Evolutionary conservation across 2,329 filamentous ascomycete genomes (phyloP).

Genomic region (Aspergillus intermedius): DNA sequence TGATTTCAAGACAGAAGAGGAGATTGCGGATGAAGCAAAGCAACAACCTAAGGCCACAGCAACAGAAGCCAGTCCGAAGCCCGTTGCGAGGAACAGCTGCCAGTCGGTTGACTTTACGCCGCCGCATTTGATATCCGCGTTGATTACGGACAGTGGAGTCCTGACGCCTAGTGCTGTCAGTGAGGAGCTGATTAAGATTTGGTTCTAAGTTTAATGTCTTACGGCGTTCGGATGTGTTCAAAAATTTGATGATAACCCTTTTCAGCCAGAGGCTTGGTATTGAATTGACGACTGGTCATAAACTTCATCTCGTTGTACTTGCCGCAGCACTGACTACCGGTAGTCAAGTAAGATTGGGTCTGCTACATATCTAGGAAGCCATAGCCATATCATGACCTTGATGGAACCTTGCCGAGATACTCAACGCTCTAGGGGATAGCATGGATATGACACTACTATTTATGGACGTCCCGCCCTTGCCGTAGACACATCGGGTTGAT

Average conservation of each 20-base stretch:
- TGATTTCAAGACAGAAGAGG: constrained; percentile 59
- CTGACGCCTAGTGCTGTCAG: constrained; percentile 59
- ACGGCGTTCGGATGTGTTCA: too few species aligned
- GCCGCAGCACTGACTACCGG: too few species aligned
- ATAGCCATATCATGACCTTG: background rate
- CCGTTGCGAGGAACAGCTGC: constrained; percentile 19
- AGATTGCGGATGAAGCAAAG: constrained; percentile 40
- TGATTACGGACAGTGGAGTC: constrained; percentile 60
- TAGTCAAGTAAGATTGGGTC: too few species aligned
- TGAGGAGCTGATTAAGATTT: constrained; percentile 61
- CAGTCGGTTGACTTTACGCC: constrained; percentile 48
- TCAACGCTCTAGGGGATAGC: too few species aligned
- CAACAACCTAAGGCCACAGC: constrained; percentile 31
- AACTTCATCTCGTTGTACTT: too few species aligned
- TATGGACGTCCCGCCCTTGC: too few species aligned
- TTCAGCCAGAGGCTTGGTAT: background rate
- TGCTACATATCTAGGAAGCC: background rate
- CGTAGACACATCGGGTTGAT: too few species aligned
- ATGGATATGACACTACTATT: too few species aligned
- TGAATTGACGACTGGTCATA: background rate
- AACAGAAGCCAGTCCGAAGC: constrained; percentile 9
- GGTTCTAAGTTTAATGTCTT: constrained; percentile 25
- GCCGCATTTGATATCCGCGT: constrained; percentile 55
- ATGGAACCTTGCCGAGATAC: too few species aligned
- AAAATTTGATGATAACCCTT: background rate